Percentiles rank a stretch among this genome's conserved stretches.
phyloP scores from a whole-genome alignment of 139 green algal species.

The Micractinium conductrix region DNA sequence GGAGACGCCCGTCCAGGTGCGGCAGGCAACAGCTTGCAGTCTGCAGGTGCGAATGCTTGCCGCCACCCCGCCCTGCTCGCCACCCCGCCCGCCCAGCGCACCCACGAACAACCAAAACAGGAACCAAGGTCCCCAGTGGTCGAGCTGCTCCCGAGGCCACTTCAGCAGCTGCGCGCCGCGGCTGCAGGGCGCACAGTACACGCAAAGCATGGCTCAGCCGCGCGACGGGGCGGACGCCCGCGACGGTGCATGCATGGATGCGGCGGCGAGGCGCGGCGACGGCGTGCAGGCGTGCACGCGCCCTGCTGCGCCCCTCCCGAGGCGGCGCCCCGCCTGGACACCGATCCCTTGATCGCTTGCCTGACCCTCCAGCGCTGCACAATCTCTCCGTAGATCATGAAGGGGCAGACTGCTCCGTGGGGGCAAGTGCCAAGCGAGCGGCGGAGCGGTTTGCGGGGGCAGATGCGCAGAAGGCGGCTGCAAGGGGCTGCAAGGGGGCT shows the following conservation, averaged over 20 bases:
- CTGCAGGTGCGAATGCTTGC: not conserved
- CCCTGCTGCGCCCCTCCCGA: no score
- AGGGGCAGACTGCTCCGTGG: constrained; percentile 87
- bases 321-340: no score
- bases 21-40: not conserved
- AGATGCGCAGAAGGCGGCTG: no score
- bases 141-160: constrained; percentile 65
- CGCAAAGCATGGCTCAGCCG: no score
- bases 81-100: not conserved
- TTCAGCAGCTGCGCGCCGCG: constrained; percentile 67
- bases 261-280: no score
- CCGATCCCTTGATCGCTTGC: no score
- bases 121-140: constrained; percentile 71
- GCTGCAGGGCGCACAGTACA: not conserved
- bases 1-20: not conserved
- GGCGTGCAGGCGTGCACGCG: no score
- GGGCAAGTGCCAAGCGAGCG: no score
- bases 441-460: no score
- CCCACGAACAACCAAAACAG: constrained; percentile 71
- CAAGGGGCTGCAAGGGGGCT: no score
- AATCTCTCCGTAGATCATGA: constrained; percentile 88
- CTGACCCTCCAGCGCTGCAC: constrained; percentile 66
- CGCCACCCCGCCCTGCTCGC: not conserved
- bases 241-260: no score
- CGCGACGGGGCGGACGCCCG: no score